Evolutionary conservation across 2,329 filamentous ascomycete species (phyloP).

Genomic region (Chaetomiaceae sp.): DNA sequence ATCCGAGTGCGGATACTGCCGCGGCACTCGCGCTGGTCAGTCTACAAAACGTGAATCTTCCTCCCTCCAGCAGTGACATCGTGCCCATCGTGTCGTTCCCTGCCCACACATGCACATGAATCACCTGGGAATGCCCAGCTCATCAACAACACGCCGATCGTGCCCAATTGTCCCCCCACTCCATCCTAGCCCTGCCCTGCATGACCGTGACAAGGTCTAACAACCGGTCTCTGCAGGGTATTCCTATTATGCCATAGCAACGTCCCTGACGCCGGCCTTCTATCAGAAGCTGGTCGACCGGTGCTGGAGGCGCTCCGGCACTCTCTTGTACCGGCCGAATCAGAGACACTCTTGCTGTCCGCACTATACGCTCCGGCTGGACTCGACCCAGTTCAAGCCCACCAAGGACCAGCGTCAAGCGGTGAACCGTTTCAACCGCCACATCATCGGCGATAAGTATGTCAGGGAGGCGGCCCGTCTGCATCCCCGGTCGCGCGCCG

Average conservation of each 20-base stretch:
- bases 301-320: conserved; percentile 71
- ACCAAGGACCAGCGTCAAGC: conserved; percentile 69
- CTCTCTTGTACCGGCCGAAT: conserved; percentile 72
- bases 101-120: too few species aligned
- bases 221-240: conserved; percentile 48
- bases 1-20: conserved; percentile 50
- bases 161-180: not conserved
- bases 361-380: conserved; percentile 78
- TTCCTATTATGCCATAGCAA: conserved; percentile 65
- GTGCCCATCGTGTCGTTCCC: too few species aligned
- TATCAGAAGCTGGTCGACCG: conserved; percentile 70
- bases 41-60: conserved; percentile 42
- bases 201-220: conserved; percentile 8
- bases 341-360: conserved; percentile 80
- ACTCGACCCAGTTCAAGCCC: conserved; percentile 59
- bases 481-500: conserved; percentile 63
- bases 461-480: conserved; percentile 57
- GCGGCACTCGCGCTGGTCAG: conserved; percentile 44
- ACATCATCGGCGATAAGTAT: conserved; percentile 65
- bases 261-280: conserved; percentile 56
- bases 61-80: conserved; percentile 13
- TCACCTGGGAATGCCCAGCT: conserved; percentile 5
- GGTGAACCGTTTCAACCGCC: conserved; percentile 66
- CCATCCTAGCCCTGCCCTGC: not conserved
- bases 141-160: not conserved